Evolutionary conservation across 108 stramenopile species (phyloP).

Genomic region (Cyclotella kingstonii): DNA sequence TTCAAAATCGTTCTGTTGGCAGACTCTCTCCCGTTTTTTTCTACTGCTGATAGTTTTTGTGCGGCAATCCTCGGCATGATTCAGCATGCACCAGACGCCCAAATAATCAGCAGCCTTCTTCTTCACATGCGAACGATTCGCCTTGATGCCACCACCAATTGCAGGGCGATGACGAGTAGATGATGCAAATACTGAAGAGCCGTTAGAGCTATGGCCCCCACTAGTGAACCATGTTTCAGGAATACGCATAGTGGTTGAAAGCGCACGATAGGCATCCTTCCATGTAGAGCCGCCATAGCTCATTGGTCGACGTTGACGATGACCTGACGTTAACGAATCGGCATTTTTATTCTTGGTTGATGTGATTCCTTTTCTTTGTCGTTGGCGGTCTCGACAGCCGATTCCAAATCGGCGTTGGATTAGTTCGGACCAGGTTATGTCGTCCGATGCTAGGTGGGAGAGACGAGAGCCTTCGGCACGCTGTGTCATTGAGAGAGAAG

Average conservation of each 20-base stretch:
- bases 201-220: constrained; percentile 2
- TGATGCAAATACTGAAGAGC: constrained; percentile 38
- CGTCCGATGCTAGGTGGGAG: constrained; percentile 25
- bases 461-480: constrained; percentile 4
- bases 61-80: constrained; percentile 40
- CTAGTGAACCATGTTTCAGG: constrained; percentile 15
- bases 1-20: neutral
- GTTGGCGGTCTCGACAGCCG: constrained; percentile 14
- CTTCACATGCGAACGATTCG: neutral
- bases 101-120: constrained; percentile 7
- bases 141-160: neutral
- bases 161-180: neutral
- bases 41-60: constrained; percentile 15
- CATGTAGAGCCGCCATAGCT: constrained; percentile 34
- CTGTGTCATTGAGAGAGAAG: constrained; percentile 7
- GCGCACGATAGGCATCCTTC: constrained; percentile 21
- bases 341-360: neutral
- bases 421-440: constrained; percentile 30
- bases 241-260: constrained; percentile 16
- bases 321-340: neutral
- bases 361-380: neutral
- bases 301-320: constrained; percentile 18
- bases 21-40: neutral
- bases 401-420: constrained; percentile 41
- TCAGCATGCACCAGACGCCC: constrained; percentile 37